phyloP scores from a whole-genome alignment of 441 rosid genomes.

The Corymbia calophylla region DNA sequence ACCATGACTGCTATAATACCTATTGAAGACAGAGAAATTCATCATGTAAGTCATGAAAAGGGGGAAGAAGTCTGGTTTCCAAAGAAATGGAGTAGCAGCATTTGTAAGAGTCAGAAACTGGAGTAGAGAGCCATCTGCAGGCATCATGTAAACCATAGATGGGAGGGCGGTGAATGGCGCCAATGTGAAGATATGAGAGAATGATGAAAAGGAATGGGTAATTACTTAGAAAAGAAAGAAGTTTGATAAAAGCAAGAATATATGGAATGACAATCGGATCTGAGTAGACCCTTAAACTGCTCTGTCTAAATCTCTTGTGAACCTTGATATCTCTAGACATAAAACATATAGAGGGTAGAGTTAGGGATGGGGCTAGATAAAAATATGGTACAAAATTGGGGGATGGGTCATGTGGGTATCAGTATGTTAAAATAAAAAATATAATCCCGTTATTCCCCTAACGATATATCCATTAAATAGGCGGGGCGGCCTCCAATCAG shows the following conservation, averaged over 20 bases:
- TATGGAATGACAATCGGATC: background rate
- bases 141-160: background rate
- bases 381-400: too few relatives aligned
- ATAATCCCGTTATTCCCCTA: too few relatives aligned
- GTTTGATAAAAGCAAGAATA: background rate
- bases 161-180: background rate
- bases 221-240: background rate
- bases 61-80: background rate
- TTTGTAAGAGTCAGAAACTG: background rate
- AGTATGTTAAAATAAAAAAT: too few relatives aligned
- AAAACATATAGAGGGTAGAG: background rate
- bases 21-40: background rate
- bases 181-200: background rate
- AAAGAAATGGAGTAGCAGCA: background rate
- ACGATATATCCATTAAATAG: too few relatives aligned
- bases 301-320: accelerated
- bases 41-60: background rate
- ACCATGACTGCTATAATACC: background rate
- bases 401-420: background rate
- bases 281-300: too few relatives aligned
- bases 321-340: background rate
- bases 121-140: background rate
- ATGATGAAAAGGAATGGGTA: background rate
- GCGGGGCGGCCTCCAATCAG: background rate
- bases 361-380: accelerated